Evolutionary conservation across 176 grass and related monocot species (phyloP).

Genomic region (Alopecurus myosuroides): DNA sequence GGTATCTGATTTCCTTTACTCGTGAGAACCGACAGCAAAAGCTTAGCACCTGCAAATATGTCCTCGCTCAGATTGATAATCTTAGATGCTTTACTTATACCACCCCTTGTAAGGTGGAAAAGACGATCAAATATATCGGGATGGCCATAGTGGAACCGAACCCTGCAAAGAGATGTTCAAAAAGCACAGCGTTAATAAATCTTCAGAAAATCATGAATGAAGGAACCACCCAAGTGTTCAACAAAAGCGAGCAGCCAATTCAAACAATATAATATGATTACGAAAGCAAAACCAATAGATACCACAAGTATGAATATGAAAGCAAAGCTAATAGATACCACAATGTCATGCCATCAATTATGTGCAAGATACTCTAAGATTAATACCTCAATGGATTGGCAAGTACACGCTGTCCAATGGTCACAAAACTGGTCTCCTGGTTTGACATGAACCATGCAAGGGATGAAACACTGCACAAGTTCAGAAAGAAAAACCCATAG

Average conservation of each 20-base stretch:
- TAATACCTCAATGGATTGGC: constrained; percentile 87
- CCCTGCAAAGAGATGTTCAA: constrained; percentile 40
- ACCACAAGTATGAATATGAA: background rate
- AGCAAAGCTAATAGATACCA: background rate
- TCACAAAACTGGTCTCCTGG: constrained; percentile 99
- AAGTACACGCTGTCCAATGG: constrained; percentile 98
- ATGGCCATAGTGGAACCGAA: constrained; percentile 96
- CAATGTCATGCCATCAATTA: background rate
- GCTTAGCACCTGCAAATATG: constrained; percentile 84
- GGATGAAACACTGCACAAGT: constrained; percentile 90
- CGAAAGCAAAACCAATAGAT: background rate
- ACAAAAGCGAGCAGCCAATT: background rate
- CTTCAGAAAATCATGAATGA: constrained; percentile 1
- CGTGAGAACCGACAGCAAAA: background rate
- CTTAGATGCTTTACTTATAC: constrained; percentile 94
- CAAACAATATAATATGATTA: background rate
- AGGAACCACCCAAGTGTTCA: background rate
- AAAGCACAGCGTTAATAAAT: background rate
- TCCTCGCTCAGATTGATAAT: constrained; percentile 99
- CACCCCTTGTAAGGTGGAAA: constrained; percentile 94
- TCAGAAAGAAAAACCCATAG: background rate
- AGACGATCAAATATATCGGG: constrained; percentile 92
- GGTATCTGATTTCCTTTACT: background rate
- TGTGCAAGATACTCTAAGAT: background rate
- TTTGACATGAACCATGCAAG: constrained; percentile 99